Percentiles rank a stretch among this genome's conserved stretches.
Conservation (phyloP, 495 filamentous ascomycete genomes). For the Neurospora hispaniola region DNA sequence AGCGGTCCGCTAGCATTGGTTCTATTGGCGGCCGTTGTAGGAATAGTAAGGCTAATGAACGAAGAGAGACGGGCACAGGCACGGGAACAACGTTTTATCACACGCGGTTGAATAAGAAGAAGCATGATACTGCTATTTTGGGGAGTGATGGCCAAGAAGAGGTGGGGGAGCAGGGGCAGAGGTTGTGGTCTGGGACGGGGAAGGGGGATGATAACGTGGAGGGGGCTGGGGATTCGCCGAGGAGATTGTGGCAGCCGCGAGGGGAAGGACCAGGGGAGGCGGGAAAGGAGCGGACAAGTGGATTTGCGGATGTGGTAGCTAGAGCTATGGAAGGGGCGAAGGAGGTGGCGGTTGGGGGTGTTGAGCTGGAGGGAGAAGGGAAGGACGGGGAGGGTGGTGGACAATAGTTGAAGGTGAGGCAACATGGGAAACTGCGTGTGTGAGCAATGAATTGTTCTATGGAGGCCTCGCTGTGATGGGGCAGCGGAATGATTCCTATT, state of each 20-base stretch:
- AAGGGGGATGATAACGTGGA: neutral
- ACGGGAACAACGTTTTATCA: constrained; percentile 1
- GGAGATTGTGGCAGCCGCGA: neutral
- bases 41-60: neutral
- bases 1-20: constrained; percentile 13
- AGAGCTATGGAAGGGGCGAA: constrained; percentile 7
- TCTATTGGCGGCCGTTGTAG: neutral
- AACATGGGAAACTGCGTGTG: neutral
- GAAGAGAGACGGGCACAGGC: neutral
- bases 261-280: too few relatives aligned
- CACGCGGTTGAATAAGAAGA: constrained; percentile 5
- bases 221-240: neutral
- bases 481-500: neutral
- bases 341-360: neutral
- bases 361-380: neutral
- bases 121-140: neutral
- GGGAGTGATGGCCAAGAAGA: neutral
- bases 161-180: neutral
- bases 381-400: neutral
- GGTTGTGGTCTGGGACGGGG: neutral
- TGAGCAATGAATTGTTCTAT: neutral
- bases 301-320: constrained; percentile 13
- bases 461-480: neutral
- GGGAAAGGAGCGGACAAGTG: neutral
- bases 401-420: neutral